These are phyloP conservation scores for Bauhinia variegata DNA, from an alignment of 306 rosid species.

Conservation along the genomic window DNA sequence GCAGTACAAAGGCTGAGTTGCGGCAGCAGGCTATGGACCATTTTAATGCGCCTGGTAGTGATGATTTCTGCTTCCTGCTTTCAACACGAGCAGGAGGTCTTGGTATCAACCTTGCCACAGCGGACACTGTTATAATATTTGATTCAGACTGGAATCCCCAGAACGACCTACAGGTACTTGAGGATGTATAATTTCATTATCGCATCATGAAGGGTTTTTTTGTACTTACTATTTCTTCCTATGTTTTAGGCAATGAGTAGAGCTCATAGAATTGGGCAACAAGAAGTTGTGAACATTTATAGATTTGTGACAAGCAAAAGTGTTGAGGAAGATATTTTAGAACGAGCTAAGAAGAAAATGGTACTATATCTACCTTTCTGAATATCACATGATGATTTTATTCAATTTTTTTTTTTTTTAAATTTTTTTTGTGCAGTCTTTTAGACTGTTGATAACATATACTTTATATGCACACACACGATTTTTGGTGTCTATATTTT, in stretches of 20 bases:
- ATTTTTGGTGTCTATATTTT: conserved; percentile 8
- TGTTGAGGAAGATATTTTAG: conserved; percentile 99
- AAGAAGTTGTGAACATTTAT: conserved; percentile 97
- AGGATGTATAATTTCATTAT: neutral
- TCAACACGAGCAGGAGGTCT: conserved; percentile 98
- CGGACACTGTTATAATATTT: conserved; percentile 98
- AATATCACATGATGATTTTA: conserved; percentile 11
- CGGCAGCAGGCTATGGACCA: conserved; percentile 99
- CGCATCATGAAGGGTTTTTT: conserved; percentile 11
- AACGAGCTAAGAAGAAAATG: conserved; percentile 98
- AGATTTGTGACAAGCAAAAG: conserved; percentile 98
- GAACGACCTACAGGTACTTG: conserved; percentile 87
- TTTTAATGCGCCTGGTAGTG: conserved; percentile 98
- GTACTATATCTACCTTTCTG: conserved; percentile 46
- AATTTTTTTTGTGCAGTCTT: neutral
- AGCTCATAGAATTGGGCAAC: conserved; percentile 99
- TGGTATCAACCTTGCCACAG: conserved; percentile 99
- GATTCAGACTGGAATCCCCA: conserved; percentile 99
- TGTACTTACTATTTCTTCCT: conserved; percentile 16
- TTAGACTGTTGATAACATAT: neutral
- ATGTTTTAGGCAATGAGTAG: conserved; percentile 92
- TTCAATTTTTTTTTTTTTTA: too few species aligned
- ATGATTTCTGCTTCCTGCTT: conserved; percentile 98
- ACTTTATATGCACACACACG: neutral
- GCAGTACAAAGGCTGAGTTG: conserved; percentile 94